Percentiles rank a stretch among this genome's conserved stretches.
phyloP scores from a whole-genome alignment of 495 filamentous ascomycete genomes.

The Jackrogersella minutella region DNA sequence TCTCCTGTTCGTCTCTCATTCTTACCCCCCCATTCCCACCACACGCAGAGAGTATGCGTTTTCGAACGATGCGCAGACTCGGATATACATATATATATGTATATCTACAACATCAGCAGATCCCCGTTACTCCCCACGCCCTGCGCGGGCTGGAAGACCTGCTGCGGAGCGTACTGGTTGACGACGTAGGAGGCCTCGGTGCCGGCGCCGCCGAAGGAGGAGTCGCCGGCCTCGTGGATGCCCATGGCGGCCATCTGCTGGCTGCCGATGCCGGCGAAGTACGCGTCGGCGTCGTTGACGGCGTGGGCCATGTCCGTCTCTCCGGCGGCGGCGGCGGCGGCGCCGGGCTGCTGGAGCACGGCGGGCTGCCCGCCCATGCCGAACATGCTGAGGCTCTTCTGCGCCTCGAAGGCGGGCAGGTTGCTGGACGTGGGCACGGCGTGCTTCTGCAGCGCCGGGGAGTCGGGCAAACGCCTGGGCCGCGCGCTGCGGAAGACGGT shows the following conservation, averaged over 20 bases:
- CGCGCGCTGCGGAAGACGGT: slow-evolving; percentile 95
- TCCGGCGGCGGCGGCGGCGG: slow-evolving; percentile 47
- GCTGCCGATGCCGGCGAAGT: slow-evolving; percentile 77
- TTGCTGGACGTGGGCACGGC: slow-evolving; percentile 56
- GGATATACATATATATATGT: not conserved
- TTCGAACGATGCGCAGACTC: too few species aligned
- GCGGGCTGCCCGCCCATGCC: slow-evolving; percentile 61
- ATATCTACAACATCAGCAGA: slow-evolving; percentile 59
- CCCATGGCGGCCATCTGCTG: slow-evolving; percentile 76
- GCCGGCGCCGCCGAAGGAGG: slow-evolving; percentile 57
- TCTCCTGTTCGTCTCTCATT: not conserved
- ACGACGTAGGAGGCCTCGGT: slow-evolving; percentile 67
- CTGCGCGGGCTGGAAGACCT: slow-evolving; percentile 62
- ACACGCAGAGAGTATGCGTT: too few species aligned
- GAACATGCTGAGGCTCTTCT: slow-evolving; percentile 60
- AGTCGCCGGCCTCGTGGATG: slow-evolving; percentile 58
- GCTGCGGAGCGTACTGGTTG: slow-evolving; percentile 70
- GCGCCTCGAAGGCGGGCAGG: slow-evolving; percentile 58
- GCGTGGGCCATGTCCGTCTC: slow-evolving; percentile 70
- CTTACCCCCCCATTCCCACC: too few species aligned
- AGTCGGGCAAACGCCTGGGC: slow-evolving; percentile 76
- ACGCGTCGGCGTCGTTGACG: slow-evolving; percentile 82
- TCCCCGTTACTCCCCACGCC: slow-evolving; percentile 62
- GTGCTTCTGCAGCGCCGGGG: slow-evolving; percentile 82
- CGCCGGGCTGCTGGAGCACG: slow-evolving; percentile 42